Evolutionary conservation across 768 basidiomycete species (phyloP), one percentile per base, ranked within the genome.

Genomic region (Serendipita vermifera): DNA sequence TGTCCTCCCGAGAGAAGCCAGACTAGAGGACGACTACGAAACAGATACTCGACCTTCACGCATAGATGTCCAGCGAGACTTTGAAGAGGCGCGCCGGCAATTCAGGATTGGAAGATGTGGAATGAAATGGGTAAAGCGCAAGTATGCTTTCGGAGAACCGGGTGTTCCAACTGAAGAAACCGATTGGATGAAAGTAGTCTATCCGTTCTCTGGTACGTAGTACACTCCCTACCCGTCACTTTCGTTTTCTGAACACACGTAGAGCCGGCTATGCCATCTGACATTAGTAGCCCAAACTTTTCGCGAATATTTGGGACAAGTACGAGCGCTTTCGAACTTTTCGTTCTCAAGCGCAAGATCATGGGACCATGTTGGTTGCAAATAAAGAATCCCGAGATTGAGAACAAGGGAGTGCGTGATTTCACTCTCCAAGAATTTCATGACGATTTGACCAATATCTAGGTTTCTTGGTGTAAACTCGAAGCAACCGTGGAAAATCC

Each of bases 291-390:
- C 43, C 82, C 87, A 6, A 93, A 87, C 53, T 93, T 97, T 65
- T 75, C 81, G 32, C 80, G 79, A 57, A 82, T 98, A 9, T 86
- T 98, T 62, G 96, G 96, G 11, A 86, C 93, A 2, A 92, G 82
- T 61, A 94, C 92, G 3, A 88, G 73, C 54, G 85, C 94, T 0
- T 99, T 99, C 62, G 96, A 98, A 66, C 72, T 90, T 7, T 78
- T 99, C 17, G 93, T 92, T 2, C 62, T 98, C 41, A 98, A 98
- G 68, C 81, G 92, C 31, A 96, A 93, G 71, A 96, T 98, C 57
- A 97, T 97, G 92, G 96, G 96, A 0, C 93, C 96, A 0, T 98
- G 96, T 66, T 99, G 96, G 96, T 72, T 99, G 40, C 77, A 83
- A 56, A 77, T 99, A 59, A 84, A 85, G 69, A 77, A 83, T 41